Conservation (phyloP, 2,329 filamentous ascomycete genomes). For the Sporothrix phasma region DNA sequence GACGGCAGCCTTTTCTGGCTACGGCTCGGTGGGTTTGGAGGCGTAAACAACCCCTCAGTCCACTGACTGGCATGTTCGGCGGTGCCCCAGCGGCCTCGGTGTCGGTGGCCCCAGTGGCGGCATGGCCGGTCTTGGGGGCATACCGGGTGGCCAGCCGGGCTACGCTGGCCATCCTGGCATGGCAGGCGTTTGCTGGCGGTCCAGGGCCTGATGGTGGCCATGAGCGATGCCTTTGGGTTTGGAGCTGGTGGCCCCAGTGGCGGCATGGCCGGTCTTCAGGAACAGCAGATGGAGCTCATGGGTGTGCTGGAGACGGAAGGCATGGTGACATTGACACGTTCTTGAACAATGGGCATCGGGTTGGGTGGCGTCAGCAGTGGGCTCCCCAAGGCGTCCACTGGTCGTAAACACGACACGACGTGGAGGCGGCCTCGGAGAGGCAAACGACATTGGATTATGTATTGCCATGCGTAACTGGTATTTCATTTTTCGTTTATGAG, state of each 20-base stretch:
- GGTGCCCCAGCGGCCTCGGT: neutral
- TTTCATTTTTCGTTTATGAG: neutral
- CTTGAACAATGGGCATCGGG: conserved; percentile 36
- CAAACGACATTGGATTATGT: too few relatives aligned
- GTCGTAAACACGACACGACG: neutral
- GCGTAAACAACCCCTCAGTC: conserved; percentile 9
- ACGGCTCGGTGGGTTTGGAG: conserved; percentile 18
- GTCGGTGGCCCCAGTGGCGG: neutral
- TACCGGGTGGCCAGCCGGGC: neutral
- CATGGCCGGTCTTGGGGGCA: neutral
- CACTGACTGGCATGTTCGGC: conserved; percentile 12
- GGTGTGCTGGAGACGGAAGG: conserved; percentile 63
- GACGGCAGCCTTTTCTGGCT: conserved; percentile 19
- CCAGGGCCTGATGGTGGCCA: neutral
- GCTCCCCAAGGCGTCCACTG: neutral
- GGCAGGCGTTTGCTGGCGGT: conserved; percentile 17
- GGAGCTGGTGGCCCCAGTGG: conserved; percentile 29
- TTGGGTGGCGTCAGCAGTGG: conserved; percentile 15
- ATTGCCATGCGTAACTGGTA: neutral
- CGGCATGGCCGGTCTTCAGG: conserved; percentile 61
- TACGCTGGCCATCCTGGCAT: conserved; percentile 20
- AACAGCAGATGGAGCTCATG: conserved; percentile 78
- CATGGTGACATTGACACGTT: conserved; percentile 51
- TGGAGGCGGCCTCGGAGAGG: neutral
- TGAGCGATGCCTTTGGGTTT: conserved; percentile 15